Evolutionary conservation across 2,329 filamentous ascomycete species (phyloP), one percentile per base, ranked within the genome.

Genomic region (Calonectria fujianensis): DNA sequence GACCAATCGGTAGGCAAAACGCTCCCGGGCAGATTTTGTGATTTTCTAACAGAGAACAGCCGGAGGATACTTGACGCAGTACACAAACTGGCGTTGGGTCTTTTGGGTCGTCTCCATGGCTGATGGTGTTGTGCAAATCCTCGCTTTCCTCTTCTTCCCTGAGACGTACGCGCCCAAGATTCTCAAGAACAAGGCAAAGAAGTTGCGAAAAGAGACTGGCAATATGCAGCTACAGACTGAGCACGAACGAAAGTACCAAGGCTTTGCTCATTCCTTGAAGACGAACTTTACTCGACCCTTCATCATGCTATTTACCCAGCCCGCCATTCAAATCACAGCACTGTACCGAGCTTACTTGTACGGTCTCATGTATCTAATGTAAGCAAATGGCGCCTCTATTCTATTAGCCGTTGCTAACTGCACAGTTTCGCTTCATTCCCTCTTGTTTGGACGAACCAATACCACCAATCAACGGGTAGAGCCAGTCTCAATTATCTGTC

Each of bases 401-500:
- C 2, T 10, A 2, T 2, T 0, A 18, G 9, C 2, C 18, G 20
- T 18, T 9, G 6, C 74, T 80, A 2, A 77, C 31, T 9, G 3
- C 0, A 2, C 32, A 83, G 82, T 0, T 87, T 91, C 66, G 89
- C 89, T 1, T 91, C 89, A 0, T 90, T 91, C 73, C 87, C 90
- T 0, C 77, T 80, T 10, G 85, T 91, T 0, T 92, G 88, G 81
- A 84, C 85, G 18, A 77, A 82, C 0, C 83, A 86, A 52, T 91
- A 91, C 68, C 82, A 84, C 24, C 87, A 90, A 75, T 86, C 85
- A 1, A 82, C 86, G 7, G 87, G 87, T 0, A 83, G 84, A 8
- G 86, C 88, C 0, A 89, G 90, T 18, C 82, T 92, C 2, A 86
- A 90, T 48, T 91, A 90, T 75, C 82, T 91, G 0, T 89, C 89